Evolutionary conservation across 2,329 filamentous ascomycete species (phyloP).

Genomic region (Ceratocystis huliohia): DNA sequence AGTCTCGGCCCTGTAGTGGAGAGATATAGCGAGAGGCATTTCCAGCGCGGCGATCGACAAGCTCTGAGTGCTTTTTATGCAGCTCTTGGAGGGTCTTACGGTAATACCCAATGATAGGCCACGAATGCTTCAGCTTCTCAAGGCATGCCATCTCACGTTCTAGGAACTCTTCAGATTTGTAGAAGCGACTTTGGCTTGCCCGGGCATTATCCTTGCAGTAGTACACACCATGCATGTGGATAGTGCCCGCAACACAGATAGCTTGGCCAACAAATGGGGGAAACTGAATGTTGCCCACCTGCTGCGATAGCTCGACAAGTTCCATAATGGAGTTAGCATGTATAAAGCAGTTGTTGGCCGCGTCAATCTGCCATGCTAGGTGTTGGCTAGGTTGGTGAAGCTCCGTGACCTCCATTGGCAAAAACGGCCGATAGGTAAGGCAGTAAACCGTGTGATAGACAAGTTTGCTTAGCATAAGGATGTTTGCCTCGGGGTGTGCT

Average conservation of each 20-base stretch:
- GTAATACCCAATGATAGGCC: conserved; percentile 70
- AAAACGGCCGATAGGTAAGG: conserved; percentile 72
- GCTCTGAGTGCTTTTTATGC: conserved; percentile 63
- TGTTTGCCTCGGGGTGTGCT: conserved; percentile 63
- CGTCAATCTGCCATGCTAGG: conserved; percentile 86
- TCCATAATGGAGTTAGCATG: conserved; percentile 82
- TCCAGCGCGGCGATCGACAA: conserved; percentile 39
- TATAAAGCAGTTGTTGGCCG: conserved; percentile 72
- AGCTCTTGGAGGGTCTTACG: conserved; percentile 65
- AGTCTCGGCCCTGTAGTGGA: conserved; percentile 38
- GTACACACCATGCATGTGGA: conserved; percentile 75
- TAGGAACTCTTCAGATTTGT: conserved; percentile 53
- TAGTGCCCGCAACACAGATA: conserved; percentile 73
- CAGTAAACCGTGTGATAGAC: conserved; percentile 81
- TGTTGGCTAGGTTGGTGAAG: conserved; percentile 69
- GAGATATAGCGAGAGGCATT: conserved; percentile 3
- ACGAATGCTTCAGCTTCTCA: conserved; percentile 57
- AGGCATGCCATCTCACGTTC: conserved; percentile 70
- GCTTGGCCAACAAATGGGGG: conserved; percentile 78
- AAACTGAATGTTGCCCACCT: conserved; percentile 66
- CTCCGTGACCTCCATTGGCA: conserved; percentile 72
- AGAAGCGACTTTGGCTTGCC: conserved; percentile 49
- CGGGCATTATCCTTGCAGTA: conserved; percentile 46
- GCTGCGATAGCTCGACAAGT: conserved; percentile 64
- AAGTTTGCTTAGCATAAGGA: conserved; percentile 69